Evolutionary conservation across 2,329 filamentous ascomycete genomes (phyloP), one percentile per base, ranked within the genome.

Genomic region (Cyclaneusma minus): DNA sequence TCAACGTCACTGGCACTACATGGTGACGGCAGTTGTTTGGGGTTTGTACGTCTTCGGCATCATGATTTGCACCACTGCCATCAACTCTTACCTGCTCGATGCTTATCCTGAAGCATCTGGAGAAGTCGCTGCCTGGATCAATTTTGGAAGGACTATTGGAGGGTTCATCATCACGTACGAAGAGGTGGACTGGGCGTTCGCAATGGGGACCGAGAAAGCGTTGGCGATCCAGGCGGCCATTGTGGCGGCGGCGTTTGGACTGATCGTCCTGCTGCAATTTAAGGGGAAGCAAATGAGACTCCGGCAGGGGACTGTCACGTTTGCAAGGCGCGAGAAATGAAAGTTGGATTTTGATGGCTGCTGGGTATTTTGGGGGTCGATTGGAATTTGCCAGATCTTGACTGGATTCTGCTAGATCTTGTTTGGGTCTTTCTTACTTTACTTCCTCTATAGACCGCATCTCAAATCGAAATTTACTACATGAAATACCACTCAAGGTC

Each of bases 21-120:
- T 67, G 56, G 45, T 54, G 1, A 51, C 55, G 5, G 52, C 52
- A 3, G 42, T 59, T 6, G 53, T 43, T 5, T 69, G 64, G 62
- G 64, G 62, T 1, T 41, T 67, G 8, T 66, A 67, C 33, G 57
- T 60, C 4, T 65, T 65, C 34, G 62, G 62, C 2, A 56, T 66
- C 41, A 68, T 66, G 59, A 54, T 64, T 30, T 55, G 54, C 2
- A 65, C 62, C 0, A 60, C 63, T 4, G 60, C 57, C 2, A 44
- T 66, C 15, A 60, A 54, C 31, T 56, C 58, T 6, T 69, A 68
- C 38, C 51, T 54, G 15, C 55, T 68, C 6, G 63, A 68, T 43
- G 52, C 50, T 34, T 69, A 68, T 41, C 64, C 64, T 1, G 56
- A 66, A 40, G 62, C 57, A 3, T 56, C 54, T n/a, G 62, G 62